phyloP scores from a whole-genome alignment of 176 grass and related monocot genomes.

The Triticum monococcum region DNA sequence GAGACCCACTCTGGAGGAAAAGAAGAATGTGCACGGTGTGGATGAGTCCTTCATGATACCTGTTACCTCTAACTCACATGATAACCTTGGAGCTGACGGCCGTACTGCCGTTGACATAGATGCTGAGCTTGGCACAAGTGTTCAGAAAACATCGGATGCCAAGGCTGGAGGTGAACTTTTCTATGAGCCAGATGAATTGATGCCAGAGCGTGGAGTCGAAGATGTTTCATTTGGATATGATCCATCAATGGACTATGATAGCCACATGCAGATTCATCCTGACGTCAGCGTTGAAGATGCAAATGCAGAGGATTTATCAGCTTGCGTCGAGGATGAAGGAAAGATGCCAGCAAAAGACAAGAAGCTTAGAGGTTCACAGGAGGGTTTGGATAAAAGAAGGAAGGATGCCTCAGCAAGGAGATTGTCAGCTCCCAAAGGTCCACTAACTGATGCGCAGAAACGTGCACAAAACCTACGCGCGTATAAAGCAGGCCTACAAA shows the following conservation, averaged over 20 bases:
- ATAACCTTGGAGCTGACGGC: constrained; percentile 50
- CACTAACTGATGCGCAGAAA: constrained; percentile 77
- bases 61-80: constrained; percentile 52
- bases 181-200: constrained; percentile 88
- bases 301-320: constrained; percentile 43
- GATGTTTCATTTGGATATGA: constrained; percentile 67
- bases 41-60: constrained; percentile 95
- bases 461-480: constrained; percentile 76
- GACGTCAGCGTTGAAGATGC: constrained; percentile 40
- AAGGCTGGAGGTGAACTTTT: constrained; percentile 54
- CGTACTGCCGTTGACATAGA: constrained; percentile 72
- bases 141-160: constrained; percentile 42
- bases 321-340: constrained; percentile 39
- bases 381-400: constrained; percentile 73
- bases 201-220: constrained; percentile 69
- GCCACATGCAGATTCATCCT: constrained; percentile 54
- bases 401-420: constrained; percentile 61
- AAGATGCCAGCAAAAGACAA: constrained; percentile 70
- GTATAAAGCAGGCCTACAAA: constrained; percentile 89
- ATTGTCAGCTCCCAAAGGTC: constrained; percentile 52
- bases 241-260: constrained; percentile 85
- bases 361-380: constrained; percentile 58
- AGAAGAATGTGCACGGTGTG: constrained; percentile 25
- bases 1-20: constrained; percentile 35
- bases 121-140: constrained; percentile 55